Evolutionary conservation across 2,329 filamentous ascomycete species (phyloP).

Genomic region (Alternaria triticimaculans): DNA sequence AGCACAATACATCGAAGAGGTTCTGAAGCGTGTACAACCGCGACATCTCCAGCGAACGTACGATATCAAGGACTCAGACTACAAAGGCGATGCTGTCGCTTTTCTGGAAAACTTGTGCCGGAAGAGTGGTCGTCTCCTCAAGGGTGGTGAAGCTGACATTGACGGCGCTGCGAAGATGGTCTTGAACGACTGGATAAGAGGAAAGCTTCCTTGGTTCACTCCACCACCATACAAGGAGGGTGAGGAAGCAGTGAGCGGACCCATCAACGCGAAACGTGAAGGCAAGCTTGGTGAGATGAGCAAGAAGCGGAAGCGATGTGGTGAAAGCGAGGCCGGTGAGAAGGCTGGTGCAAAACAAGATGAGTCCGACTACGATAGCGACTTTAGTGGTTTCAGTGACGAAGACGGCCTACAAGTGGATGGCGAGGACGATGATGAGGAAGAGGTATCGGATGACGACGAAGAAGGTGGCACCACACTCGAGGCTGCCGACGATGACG

Average conservation of each 20-base stretch:
- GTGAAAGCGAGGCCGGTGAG: constrained; percentile 39
- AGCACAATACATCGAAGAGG: constrained; percentile 89
- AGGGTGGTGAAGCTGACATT: constrained; percentile 92
- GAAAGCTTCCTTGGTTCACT: constrained; percentile 96
- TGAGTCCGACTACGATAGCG: constrained; percentile 26
- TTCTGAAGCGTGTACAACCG: constrained; percentile 79
- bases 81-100: constrained; percentile 73
- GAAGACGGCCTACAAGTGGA: constrained; percentile 28
- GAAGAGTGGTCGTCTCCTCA: constrained; percentile 84
- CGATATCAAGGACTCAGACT: constrained; percentile 79
- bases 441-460: constrained; percentile 27
- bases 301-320: constrained; percentile 71
- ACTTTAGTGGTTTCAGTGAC: constrained; percentile 45
- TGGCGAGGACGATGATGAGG: constrained; percentile 29
- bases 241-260: constrained; percentile 17
- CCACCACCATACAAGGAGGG: constrained; percentile 67
- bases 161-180: constrained; percentile 98
- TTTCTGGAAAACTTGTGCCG: constrained; percentile 87
- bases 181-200: constrained; percentile 91
- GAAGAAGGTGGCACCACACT: constrained; percentile 23
- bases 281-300: constrained; percentile 85
- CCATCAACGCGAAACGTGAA: constrained; percentile 66
- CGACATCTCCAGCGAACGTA: constrained; percentile 94
- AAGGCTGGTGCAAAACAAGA: constrained; percentile 18
- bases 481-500: constrained; percentile 21